Evolutionary conservation across 1,284 basidiomycete species (phyloP).

Genomic region (Wallemia ichthyophaga): DNA sequence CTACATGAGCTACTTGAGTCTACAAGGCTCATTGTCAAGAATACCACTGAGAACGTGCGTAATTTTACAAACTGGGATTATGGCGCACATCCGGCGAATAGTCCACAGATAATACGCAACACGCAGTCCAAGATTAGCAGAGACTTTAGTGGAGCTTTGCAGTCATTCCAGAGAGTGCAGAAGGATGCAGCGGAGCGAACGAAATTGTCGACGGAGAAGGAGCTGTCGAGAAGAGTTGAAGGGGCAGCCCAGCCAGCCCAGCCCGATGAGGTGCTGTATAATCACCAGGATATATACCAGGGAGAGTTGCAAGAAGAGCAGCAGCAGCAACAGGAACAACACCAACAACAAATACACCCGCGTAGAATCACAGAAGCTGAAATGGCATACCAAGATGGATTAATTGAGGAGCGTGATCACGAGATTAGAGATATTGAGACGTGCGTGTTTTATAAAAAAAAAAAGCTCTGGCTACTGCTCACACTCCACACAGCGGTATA

Average conservation of each 20-base stretch:
- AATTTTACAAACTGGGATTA: constrained; percentile 36
- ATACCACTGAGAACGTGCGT: constrained; percentile 74
- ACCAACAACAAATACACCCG: constrained; percentile 12
- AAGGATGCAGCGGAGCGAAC: constrained; percentile 44
- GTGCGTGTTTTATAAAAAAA: neutral
- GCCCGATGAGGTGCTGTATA: constrained; percentile 2
- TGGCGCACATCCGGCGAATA: constrained; percentile 25
- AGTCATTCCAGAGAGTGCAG: constrained; percentile 71
- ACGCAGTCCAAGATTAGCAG: constrained; percentile 60
- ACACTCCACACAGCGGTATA: constrained; percentile 37
- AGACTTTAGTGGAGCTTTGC: constrained; percentile 64
- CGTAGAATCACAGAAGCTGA: constrained; percentile 54
- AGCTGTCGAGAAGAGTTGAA: constrained; percentile 22
- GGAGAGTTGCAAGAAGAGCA: constrained; percentile 14
- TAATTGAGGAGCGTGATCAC: constrained; percentile 77
- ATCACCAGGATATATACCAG: constrained; percentile 9
- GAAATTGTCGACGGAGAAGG: constrained; percentile 48
- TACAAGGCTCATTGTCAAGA: constrained; percentile 76
- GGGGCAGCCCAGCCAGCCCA: neutral
- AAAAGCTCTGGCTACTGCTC: no score
- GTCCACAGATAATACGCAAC: constrained; percentile 7
- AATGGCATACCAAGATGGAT: constrained; percentile 77
- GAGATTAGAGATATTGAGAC: constrained; percentile 93
- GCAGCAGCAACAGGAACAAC: constrained; percentile 13
- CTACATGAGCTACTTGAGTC: constrained; percentile 64